Evolutionary conservation across 345 rosid species (phyloP), one percentile per base, ranked within the genome.

Genomic region (Carallia pectinifolia): DNA sequence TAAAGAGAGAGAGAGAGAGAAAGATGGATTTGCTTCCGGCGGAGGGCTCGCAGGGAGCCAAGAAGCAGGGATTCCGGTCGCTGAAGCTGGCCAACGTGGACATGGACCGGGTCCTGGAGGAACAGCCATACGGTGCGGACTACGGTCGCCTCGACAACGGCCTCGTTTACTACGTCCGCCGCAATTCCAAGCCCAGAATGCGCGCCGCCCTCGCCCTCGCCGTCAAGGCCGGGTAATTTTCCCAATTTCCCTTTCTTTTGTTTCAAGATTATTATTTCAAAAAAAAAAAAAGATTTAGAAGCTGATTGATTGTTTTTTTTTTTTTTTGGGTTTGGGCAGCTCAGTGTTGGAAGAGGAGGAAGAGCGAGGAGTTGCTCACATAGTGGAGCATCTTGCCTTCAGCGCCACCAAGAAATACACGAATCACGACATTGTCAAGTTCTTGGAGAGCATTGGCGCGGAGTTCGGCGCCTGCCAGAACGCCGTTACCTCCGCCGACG

Each of bases 381-480:
- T 93, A 48, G 90, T 89, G 48, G 97, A 93, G 84, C 98, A 93
- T 82, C 97, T 93, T 64, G 97, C 98, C 38, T 93, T 93, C 65
- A 93, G 98, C 75, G 96, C 98, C 33, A 93, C 98, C 2, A 78
- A 81, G 38, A 90, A 78, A 47, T 90, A 89, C 61, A 85, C 92
- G 62, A 93, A 93, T 84, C 98, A 93, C 58, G 98, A 90, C 68
- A 89, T 93, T 27, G 87, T 93, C 56, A 93, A 87, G 76, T 93
- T 93, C 79, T 84, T 93, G 17, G 98, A 90, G 80, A 93, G 98
- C 74, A 78, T 90, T 29, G 98, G 98, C 54, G 97, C 98, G 1
- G 97, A 93, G 79, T 93, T 93, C 64, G 98, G 98, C 34, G 92
- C 98, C 19, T 89, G 98, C 80, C 98, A 93, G 68, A 93, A 93